phyloP scores from a whole-genome alignment of 495 filamentous ascomycete species.

The Friedmanniomyces endolithicus region DNA sequence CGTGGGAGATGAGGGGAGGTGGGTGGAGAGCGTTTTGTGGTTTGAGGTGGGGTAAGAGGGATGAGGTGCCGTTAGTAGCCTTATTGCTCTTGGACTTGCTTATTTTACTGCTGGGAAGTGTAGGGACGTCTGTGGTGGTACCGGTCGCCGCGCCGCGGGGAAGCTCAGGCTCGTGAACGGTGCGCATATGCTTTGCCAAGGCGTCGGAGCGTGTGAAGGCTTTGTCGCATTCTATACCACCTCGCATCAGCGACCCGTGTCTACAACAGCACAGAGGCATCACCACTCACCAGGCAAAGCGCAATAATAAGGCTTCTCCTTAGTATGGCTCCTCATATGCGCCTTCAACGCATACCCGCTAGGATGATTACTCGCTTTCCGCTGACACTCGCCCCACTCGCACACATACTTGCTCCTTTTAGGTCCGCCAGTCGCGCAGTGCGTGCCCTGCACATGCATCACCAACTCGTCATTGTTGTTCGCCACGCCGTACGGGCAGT shows the following conservation, averaged over 20 bases:
- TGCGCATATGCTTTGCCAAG: constrained; percentile 95
- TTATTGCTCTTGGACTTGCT: constrained; percentile 9
- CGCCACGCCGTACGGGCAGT: constrained; percentile 66
- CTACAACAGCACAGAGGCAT: not conserved
- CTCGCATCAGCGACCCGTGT: too few species aligned
- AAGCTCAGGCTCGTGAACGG: constrained; percentile 93
- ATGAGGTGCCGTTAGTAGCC: not conserved
- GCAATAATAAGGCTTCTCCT: constrained; percentile 98
- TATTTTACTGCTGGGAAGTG: constrained; percentile 36
- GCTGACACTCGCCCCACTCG: constrained; percentile 80
- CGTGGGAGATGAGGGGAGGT: constrained; percentile 5
- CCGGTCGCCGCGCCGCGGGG: constrained; percentile 55
- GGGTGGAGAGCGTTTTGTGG: not conserved
- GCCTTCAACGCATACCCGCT: constrained; percentile 91
- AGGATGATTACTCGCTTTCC: constrained; percentile 82
- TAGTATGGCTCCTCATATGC: constrained; percentile 94
- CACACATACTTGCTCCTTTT: constrained; percentile 79
- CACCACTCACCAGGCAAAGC: constrained; percentile 74
- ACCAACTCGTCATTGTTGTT: constrained; percentile 91
- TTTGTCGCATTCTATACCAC: constrained; percentile 73
- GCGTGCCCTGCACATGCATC: constrained; percentile 82
- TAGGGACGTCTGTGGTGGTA: constrained; percentile 77
- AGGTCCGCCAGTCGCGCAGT: constrained; percentile 54
- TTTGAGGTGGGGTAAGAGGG: constrained; percentile 11
- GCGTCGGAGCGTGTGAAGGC: constrained; percentile 95